Evolutionary conservation across 2,329 filamentous ascomycete genomes (phyloP), one percentile per base, ranked within the genome.

Genomic region (Xylariaceae sp.): DNA sequence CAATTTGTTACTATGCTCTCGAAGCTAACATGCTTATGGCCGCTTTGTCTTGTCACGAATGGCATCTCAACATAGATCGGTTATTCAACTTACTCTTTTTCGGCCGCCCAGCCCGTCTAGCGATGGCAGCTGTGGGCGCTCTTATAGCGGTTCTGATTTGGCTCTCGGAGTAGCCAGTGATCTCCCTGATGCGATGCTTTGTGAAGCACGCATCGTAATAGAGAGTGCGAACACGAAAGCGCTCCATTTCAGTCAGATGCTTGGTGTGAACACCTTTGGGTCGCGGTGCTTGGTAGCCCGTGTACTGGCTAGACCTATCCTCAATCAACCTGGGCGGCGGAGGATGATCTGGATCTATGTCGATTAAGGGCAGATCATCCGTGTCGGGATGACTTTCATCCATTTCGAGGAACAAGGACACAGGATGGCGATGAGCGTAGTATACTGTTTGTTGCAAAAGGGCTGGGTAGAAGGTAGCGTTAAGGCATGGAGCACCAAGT

Each of bases 101-200:
- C n/a, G 63, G 63, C 6, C 64, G 59, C 3, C 64, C 63, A 1
- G 61, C 50, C 4, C 63, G 57, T 45, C 44, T 60, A 3, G 56
- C 54, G 3, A 63, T 51, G 9, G 56, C 54, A 17, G 62, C 58
- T 22, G 58, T 47, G 38, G 57, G 48, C 33, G 64, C 63, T 16
- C 58, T 54, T 17, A 65, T 53, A 28, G 64, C 64, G 11, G 61
- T 63, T 45, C 58, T 51, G 48, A 66, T 64, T 58, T 66, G 63
- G 46, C 60, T 61, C n/a, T 50, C 47, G 45, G 64, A 62, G 48
- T 64, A 66, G 42, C 62, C 62, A 10, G 64, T 66, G 51, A 66
- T 57, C 50, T 63, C 55, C 31, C 56, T 48, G 38, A 66, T 65
- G 47, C 60, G 62, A 33, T 49, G 55, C 45, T 61, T 60, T 22